Base-by-base conservation (phyloP, 192 early-diverging fungal genomes). In the Martensiomyces pterosporus region DNA sequence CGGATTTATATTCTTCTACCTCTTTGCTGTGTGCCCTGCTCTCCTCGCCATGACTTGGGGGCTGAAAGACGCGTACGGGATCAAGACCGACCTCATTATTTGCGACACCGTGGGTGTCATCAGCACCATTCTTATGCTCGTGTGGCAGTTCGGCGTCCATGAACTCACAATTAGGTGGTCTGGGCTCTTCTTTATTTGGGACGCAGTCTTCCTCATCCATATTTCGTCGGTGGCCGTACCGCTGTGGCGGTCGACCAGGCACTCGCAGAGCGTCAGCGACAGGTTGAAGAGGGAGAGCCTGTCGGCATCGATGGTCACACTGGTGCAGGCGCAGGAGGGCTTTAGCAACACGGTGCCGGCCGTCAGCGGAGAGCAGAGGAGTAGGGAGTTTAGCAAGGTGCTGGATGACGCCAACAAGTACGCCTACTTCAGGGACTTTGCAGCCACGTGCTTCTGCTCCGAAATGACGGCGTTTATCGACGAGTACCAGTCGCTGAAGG, bases 391-490 rank as follows among this genome's bases (percentile, higher is more conserved):
- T 39, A 57, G 65, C 41, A 22, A 48, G 14, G 49, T 72, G 2
- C 35, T 72, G 35, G 56, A 49, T 3, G 62, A 64, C 29, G 60
- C 61, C 1, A 56, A 56, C 57, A 57, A 72, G 62, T 72, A 72
- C 49, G 60, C 57, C 29, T 56, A 39, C 35, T 72, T 72, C 49
- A 60, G 68, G 24, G 62, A 60, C 45, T 72, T 72, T 72, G 68
- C 68, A 1, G 68, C 68, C 2, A 60, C 68, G 27, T 72, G 68
- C 53, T 72, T 72, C 57, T 72, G 68, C 61, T 64, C 68, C 1
- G 68, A 72, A 14, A 55, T 72, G 68, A 60, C 55, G 0, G 68
- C 68, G 0, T 72, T 72, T 33, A 55, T 72, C 5, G 68, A 72
- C 45, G 68, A 72, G 45, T 72, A 72, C 29, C 68, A 72, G 44